These are phyloP conservation scores for Colletotrichum neosansevieriae DNA, from an alignment of 2,329 filamentous ascomycete genomes.

Conservation along the genomic window DNA sequence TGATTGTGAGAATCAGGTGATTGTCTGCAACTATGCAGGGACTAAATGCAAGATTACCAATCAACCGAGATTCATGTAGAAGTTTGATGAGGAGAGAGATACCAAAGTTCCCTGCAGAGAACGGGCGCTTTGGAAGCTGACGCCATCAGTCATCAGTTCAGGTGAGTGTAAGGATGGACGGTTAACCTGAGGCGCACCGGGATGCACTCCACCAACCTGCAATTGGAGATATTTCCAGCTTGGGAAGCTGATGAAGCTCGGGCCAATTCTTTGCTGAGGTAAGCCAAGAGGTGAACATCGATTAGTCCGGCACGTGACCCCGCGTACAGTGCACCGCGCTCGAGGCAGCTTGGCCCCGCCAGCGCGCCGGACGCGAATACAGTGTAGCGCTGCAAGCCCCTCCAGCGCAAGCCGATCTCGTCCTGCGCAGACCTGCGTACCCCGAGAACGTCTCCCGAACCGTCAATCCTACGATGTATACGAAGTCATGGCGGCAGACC, in stretches of 20 bases:
- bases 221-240: not conserved
- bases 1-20: not conserved
- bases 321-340: slow-evolving; percentile 26
- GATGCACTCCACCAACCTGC: not conserved
- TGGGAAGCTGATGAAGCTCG: not conserved
- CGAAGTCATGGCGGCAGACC: slow-evolving; percentile 33
- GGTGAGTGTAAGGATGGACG: not conserved
- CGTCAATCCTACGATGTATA: slow-evolving; percentile 22
- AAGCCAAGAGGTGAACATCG: not conserved
- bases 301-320: slow-evolving; percentile 28
- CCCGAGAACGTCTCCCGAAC: not conserved
- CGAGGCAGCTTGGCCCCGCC: slow-evolving; percentile 14
- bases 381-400: not conserved
- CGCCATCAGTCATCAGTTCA: slow-evolving; percentile 11
- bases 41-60: slow-evolving; percentile 2
- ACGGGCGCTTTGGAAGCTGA: not conserved
- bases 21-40: not conserved
- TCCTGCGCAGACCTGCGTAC: not conserved
- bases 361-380: slow-evolving; percentile 5
- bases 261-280: not conserved
- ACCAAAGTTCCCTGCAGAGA: not conserved
- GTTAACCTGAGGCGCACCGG: slow-evolving; percentile 8
- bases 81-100: not conserved
- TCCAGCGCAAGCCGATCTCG: not conserved
- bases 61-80: not conserved